A percentile compares a stretch with the other conserved stretches of the same genome.
Evolutionary conservation across 1,284 basidiomycete genomes (phyloP).

Genomic region (Ganoderma leucocontextum): DNA sequence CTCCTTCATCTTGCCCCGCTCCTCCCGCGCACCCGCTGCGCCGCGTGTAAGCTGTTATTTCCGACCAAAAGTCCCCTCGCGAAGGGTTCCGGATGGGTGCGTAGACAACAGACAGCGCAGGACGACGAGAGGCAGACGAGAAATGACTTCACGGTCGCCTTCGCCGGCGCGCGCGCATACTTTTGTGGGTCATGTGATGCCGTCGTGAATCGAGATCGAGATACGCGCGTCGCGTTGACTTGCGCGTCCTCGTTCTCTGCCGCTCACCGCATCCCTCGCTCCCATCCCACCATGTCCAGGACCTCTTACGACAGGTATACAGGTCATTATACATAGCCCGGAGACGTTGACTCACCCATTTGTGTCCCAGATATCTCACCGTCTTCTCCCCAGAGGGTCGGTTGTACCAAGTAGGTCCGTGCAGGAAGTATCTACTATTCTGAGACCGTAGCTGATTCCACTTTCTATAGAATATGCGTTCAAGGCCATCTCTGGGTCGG

Average conservation of each 20-base stretch:
- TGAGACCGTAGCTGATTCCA: neutral
- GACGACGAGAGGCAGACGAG: constrained; percentile 3
- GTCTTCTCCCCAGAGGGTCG: constrained; percentile 96
- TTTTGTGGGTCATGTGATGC: constrained; percentile 28
- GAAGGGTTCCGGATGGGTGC: neutral
- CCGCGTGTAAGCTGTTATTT: neutral
- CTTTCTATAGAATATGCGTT: constrained; percentile 91
- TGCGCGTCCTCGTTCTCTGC: constrained; percentile 41
- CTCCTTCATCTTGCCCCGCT: constrained; percentile 73
- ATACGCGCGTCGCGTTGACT: constrained; percentile 39
- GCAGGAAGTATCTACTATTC: neutral
- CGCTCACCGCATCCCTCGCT: constrained; percentile 22
- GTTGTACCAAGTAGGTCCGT: constrained; percentile 96
- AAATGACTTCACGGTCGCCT: neutral
- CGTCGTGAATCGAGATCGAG: constrained; percentile 22
- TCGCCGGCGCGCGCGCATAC: constrained; percentile 6
- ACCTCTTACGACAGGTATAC: constrained; percentile 81
- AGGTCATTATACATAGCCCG: neutral
- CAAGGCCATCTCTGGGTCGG: constrained; percentile 98
- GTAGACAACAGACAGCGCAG: neutral
- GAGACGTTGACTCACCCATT: neutral
- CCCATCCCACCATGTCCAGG: constrained; percentile 68
- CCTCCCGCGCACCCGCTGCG: constrained; percentile 18
- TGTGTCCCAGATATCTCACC: constrained; percentile 75
- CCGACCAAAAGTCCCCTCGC: neutral